A percentile compares a stretch with the other conserved stretches of the same genome.
Evolutionary conservation across 805 yeast species (phyloP).

Genomic region (Hanseniaspora nectarophila): DNA sequence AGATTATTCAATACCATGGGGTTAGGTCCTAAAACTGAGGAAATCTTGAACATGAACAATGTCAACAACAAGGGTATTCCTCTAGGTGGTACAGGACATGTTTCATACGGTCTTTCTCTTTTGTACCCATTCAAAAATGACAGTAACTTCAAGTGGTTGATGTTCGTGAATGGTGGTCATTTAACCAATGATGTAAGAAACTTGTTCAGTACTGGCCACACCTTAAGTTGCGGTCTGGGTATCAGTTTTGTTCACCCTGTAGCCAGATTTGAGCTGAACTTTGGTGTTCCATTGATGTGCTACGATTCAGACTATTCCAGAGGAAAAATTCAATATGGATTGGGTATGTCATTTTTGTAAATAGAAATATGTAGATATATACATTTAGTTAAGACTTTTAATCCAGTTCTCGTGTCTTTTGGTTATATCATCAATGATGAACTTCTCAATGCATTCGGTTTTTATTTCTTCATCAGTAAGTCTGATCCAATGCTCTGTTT

Average conservation of each 20-base stretch:
- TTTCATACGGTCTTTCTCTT: conserved; percentile 47
- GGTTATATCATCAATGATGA: conserved; percentile 69
- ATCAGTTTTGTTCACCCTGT: conserved; percentile 49
- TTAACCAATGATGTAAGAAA: conserved; percentile 28
- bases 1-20: conserved; percentile 59
- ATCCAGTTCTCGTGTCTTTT: conserved; percentile 56
- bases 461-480: conserved; percentile 33
- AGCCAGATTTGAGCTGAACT: conserved; percentile 57
- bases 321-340: conserved; percentile 58
- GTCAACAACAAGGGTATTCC: conserved; percentile 36
- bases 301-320: conserved; percentile 40
- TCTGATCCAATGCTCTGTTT: conserved; percentile 36
- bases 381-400: conserved; percentile 21
- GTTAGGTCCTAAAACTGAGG: conserved; percentile 41
- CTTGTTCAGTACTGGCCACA: conserved; percentile 31
- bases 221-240: conserved; percentile 49
- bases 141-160: conserved; percentile 50
- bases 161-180: conserved; percentile 56
- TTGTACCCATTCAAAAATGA: conserved; percentile 44
- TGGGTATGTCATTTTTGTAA: conserved; percentile 48
- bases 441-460: conserved; percentile 47
- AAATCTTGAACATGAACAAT: neutral
- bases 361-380: too few relatives aligned
- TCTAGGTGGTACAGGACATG: conserved; percentile 55
- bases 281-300: conserved; percentile 47